A percentile compares a stretch with the other conserved stretches of the same genome.
These are phyloP conservation scores for Musa schizocarpa DNA, from an alignment of 176 grass and related monocot genomes.

Conservation along the genomic window DNA sequence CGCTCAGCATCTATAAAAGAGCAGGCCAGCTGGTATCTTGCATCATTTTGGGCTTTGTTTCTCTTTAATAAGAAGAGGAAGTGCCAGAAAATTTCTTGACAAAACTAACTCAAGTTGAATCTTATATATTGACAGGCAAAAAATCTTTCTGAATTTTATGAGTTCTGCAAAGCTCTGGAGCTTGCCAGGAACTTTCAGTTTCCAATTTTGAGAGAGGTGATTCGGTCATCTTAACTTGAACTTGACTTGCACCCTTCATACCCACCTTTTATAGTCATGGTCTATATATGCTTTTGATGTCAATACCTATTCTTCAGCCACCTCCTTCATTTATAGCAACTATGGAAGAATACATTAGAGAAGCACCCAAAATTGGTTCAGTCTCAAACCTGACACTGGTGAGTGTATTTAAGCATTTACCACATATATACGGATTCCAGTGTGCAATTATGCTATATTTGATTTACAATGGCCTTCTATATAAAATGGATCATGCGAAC, in stretches of 20 bases:
- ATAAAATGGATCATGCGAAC: background rate
- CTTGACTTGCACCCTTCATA: background rate
- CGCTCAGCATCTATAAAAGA: slow-evolving; percentile 60
- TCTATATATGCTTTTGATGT: background rate
- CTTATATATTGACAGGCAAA: slow-evolving; percentile 40
- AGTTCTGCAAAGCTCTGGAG: slow-evolving; percentile 59
- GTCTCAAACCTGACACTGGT: slow-evolving; percentile 46
- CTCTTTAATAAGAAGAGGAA: background rate
- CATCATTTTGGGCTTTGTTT: background rate
- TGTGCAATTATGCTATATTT: background rate
- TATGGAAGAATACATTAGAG: slow-evolving; percentile 95
- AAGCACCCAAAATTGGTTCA: slow-evolving; percentile 45
- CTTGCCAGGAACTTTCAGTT: slow-evolving; percentile 76
- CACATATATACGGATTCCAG: background rate
- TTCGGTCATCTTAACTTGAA: background rate
- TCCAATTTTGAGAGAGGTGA: slow-evolving; percentile 72
- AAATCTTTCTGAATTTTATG: slow-evolving; percentile 66
- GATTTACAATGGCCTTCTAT: background rate
- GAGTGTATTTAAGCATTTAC: slow-evolving; percentile 20
- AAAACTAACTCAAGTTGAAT: background rate
- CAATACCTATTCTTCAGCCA: slow-evolving; percentile 34
- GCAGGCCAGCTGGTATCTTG: slow-evolving; percentile 47
- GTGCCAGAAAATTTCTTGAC: slow-evolving; percentile 2
- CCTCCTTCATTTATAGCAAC: slow-evolving; percentile 59
- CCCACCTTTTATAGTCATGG: background rate